Percentiles rank a stretch among this genome's conserved stretches.
Conservation (phyloP, 495 filamentous ascomycete species). For the Neurospora sp. region DNA sequence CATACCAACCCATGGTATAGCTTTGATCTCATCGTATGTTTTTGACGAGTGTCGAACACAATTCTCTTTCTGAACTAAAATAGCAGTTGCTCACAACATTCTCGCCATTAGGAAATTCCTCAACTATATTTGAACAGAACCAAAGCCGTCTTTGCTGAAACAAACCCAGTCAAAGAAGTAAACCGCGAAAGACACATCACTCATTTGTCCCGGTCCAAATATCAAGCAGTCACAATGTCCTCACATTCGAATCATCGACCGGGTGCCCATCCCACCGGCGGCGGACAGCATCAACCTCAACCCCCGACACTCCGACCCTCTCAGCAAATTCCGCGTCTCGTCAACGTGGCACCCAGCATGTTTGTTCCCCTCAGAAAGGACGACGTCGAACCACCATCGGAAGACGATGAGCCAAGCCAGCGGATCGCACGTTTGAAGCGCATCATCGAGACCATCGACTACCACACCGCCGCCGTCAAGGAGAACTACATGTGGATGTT, state of each 20-base stretch:
- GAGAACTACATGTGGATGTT: constrained; percentile 35
- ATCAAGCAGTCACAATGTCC: not conserved
- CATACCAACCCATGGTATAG: not conserved
- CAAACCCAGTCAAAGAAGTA: not conserved
- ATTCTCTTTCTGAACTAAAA: not conserved
- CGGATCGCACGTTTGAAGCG: constrained; percentile 21
- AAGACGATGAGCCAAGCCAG: constrained; percentile 14
- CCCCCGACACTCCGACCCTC: not conserved
- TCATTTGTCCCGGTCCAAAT: not conserved
- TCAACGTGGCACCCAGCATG: constrained; percentile 27
- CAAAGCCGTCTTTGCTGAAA: not conserved
- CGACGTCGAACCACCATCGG: constrained; percentile 15
- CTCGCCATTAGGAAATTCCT: not conserved
- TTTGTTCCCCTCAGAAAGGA: constrained; percentile 33
- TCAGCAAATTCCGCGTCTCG: constrained; percentile 24
- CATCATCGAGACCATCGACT: constrained; percentile 30
- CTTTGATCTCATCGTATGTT: not conserved
- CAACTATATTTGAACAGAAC: not conserved
- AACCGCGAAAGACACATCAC: not conserved
- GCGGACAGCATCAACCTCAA: constrained; percentile 2
- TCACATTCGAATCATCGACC: not conserved
- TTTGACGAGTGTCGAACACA: not conserved
- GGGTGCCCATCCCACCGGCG: not conserved
- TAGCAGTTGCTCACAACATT: not conserved
- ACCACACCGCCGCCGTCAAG: constrained; percentile 28